Evolutionary conservation across 192 early-diverging fungal species (phyloP).

Genomic region (Gryganskiella cystojenkinii): DNA sequence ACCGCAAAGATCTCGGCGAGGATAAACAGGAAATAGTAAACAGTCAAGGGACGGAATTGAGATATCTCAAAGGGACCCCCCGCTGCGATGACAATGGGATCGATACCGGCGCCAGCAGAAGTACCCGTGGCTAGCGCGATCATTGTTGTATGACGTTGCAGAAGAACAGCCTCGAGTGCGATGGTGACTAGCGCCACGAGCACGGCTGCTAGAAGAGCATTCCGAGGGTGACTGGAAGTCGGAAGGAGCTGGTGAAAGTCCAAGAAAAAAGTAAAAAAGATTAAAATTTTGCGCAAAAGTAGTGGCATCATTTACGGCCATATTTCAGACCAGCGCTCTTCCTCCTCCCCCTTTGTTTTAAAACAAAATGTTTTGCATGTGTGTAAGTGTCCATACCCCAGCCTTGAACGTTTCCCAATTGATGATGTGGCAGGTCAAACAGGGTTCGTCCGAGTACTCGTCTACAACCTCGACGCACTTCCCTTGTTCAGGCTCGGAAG

Average conservation of each 20-base stretch:
- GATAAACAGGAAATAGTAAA: constrained; percentile 43
- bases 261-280: neutral
- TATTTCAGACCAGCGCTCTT: neutral
- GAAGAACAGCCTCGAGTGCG: constrained; percentile 18
- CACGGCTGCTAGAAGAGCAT: constrained; percentile 24
- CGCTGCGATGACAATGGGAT: neutral
- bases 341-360: neutral
- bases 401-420: constrained; percentile 30
- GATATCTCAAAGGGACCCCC: constrained; percentile 29
- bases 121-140: neutral
- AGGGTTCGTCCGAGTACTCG: neutral
- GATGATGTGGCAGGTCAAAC: constrained; percentile 2
- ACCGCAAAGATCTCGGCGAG: constrained; percentile 39
- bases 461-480: neutral
- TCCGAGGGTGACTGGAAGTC: constrained; percentile 24
- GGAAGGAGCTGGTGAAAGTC: constrained; percentile 21
- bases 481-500: neutral
- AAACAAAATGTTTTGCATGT: no score
- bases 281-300: neutral
- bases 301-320: neutral
- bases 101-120: neutral
- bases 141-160: constrained; percentile 22
- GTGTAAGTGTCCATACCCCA: no score
- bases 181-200: constrained; percentile 26
- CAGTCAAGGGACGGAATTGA: constrained; percentile 25